Conservation (phyloP, 331 rosid genomes). For the Malus hybrid region DNA sequence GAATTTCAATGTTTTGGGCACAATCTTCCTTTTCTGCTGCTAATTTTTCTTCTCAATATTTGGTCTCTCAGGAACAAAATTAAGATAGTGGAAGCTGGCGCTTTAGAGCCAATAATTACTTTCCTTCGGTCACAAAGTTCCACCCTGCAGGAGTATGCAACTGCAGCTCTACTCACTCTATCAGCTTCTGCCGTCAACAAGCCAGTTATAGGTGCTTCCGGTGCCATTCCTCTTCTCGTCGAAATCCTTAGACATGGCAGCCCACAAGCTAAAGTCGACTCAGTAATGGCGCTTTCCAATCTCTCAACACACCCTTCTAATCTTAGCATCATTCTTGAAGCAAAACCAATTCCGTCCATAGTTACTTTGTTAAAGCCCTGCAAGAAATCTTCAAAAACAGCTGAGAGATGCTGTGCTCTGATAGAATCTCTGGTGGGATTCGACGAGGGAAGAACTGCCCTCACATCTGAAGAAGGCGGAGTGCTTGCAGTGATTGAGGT, state of each 20-base stretch:
- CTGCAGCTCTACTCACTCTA: conserved; percentile 82
- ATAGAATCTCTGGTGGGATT: conserved; percentile 71
- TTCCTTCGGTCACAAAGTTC: conserved; percentile 60
- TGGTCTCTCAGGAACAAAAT: conserved; percentile 71
- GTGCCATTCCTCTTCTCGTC: conserved; percentile 87
- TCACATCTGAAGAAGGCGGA: conserved; percentile 85
- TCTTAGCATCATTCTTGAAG: conserved; percentile 49
- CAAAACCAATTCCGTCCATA: conserved; percentile 60
- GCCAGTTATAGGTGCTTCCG: conserved; percentile 67
- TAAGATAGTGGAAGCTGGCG: conserved; percentile 83
- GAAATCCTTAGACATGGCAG: conserved; percentile 66
- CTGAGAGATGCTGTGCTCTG: conserved; percentile 80
- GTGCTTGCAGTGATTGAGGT: conserved; percentile 85
- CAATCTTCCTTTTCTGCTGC: neutral
- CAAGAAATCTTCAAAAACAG: conserved; percentile 81
- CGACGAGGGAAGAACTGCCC: conserved; percentile 62
- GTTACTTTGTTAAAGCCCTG: conserved; percentile 58
- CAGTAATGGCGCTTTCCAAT: conserved; percentile 95
- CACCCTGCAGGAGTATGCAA: conserved; percentile 69
- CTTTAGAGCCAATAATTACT: conserved; percentile 66
- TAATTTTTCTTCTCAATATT: neutral
- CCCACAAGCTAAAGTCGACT: conserved; percentile 81
- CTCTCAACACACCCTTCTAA: conserved; percentile 60
- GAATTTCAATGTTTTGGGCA: too few species aligned
- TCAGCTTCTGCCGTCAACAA: conserved; percentile 81